A percentile compares a stretch with the other conserved stretches of the same genome.
These are phyloP conservation scores for Nannochloris sp. DNA, from an alignment of 139 green algal genomes.

Conservation along the genomic window DNA sequence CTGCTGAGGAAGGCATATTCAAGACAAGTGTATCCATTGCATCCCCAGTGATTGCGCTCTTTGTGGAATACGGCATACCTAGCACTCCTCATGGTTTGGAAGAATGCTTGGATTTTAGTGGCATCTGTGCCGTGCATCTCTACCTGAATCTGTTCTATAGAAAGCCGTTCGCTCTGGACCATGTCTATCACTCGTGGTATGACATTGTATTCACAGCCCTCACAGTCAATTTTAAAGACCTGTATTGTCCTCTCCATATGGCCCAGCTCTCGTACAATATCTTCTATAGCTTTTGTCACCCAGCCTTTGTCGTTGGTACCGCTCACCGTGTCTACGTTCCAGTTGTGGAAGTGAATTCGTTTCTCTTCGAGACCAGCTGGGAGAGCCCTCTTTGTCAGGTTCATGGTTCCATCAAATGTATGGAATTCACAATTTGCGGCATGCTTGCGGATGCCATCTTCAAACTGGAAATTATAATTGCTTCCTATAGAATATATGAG, in stretches of 20 bases:
- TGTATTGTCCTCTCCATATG: neutral
- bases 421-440: neutral
- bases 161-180: neutral
- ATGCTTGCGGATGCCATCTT: neutral
- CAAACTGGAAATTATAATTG: neutral
- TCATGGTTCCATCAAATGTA: neutral
- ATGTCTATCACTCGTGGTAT: neutral
- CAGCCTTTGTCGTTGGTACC: too few species aligned
- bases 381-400: neutral
- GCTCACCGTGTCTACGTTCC: neutral
- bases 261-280: neutral
- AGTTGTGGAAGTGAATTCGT: neutral
- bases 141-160: neutral
- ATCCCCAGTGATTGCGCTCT: constrained; percentile 13
- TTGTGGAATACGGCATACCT: constrained; percentile 6
- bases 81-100: neutral
- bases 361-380: neutral
- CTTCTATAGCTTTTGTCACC: neutral
- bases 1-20: constrained; percentile 3
- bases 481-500: neutral
- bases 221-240: constrained; percentile 8
- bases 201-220: constrained; percentile 6
- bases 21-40: constrained; percentile 5
- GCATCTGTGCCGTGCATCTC: neutral
- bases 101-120: neutral